phyloP scores from a whole-genome alignment of 805 yeast genomes.

The Sugiyamaella chiloensis region DNA sequence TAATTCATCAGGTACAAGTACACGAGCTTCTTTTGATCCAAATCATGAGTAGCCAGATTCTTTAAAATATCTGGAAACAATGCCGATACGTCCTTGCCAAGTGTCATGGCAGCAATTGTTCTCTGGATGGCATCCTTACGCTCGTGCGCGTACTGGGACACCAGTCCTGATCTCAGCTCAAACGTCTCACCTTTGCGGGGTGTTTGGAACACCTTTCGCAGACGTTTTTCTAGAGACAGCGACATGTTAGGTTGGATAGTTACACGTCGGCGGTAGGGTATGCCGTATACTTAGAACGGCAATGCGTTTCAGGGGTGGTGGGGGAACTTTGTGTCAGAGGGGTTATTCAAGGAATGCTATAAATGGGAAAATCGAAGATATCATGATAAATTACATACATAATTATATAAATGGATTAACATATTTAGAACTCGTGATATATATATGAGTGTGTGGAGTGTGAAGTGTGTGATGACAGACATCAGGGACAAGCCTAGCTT shows the following conservation, averaged over 20 bases:
- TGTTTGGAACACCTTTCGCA: conserved; percentile 54
- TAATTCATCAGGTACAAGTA: conserved; percentile 94
- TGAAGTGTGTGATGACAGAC: too few species aligned
- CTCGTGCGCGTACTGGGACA: conserved; percentile 91
- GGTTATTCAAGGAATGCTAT: too few species aligned
- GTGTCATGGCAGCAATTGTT: conserved; percentile 97
- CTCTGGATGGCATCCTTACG: conserved; percentile 92
- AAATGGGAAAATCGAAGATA: too few species aligned
- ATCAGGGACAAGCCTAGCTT: too few species aligned
- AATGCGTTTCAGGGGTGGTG: too few species aligned
- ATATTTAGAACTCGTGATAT: too few species aligned
- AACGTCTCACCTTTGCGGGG: conserved; percentile 71
- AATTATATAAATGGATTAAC: too few species aligned
- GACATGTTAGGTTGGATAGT: background rate
- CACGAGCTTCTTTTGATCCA: conserved; percentile 94
- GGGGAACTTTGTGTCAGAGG: too few species aligned
- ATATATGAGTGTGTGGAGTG: too few species aligned
- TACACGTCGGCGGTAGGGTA: too few species aligned
- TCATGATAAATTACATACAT: too few species aligned
- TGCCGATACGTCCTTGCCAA: conserved; percentile 93
- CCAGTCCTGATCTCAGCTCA: conserved; percentile 85
- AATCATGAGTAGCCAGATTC: conserved; percentile 93
- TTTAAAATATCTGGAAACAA: conserved; percentile 94
- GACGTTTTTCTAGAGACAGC: conserved; percentile 42
- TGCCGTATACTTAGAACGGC: too few species aligned